Base-by-base conservation (phyloP, 352 stramenopile species). In the Globisporangium emineosum region DNA sequence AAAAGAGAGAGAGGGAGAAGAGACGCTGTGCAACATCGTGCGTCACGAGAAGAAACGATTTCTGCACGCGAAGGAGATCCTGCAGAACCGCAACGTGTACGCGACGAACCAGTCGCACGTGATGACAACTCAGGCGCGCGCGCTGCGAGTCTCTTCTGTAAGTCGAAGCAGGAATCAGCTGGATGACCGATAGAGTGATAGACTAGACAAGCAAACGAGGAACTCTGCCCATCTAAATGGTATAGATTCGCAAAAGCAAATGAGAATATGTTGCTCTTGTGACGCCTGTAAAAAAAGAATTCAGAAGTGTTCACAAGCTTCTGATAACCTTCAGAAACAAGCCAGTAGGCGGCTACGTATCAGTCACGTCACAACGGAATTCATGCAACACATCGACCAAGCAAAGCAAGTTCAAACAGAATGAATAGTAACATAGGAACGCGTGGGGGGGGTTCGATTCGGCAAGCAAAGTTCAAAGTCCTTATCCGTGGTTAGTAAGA, bases 11-110 rank as follows among this genome's bases (percentile, higher is more conserved):
- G 73, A 86, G 59, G 82, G 91, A 56, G 81, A 89, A 21, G 84
- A 93, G 33, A 79, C 75, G 25, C 58, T 90, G 13, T 72, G 79
- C 12, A 62, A 62, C 21, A 77, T 89, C 37, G 84, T 87, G 25
- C 77, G 76, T 30, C 81, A 93, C 50, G 84, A 93, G 64, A 68
- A 82, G 30, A 71, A 79, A 30, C 79, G 84, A 1, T 85, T 75
- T 43, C 32, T 67, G 25, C 79, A 91, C 47, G 80, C 84, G 3
- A 79, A 83, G 33, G 74, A 78, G 10, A 76, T 83, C 15, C 62
- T 93, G 21, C 74, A 86, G 57, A 78, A 72, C 40, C 77, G 82
- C 40, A 93, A 93, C 42, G 58, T 75, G 64, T 91, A 91, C 68
- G 84, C 82, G 9, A 86, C 84, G 5, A 62, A 71, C 1, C 81